phyloP scores from a whole-genome alignment of 2,329 filamentous ascomycete genomes.

The Canariomyces notabilis region DNA sequence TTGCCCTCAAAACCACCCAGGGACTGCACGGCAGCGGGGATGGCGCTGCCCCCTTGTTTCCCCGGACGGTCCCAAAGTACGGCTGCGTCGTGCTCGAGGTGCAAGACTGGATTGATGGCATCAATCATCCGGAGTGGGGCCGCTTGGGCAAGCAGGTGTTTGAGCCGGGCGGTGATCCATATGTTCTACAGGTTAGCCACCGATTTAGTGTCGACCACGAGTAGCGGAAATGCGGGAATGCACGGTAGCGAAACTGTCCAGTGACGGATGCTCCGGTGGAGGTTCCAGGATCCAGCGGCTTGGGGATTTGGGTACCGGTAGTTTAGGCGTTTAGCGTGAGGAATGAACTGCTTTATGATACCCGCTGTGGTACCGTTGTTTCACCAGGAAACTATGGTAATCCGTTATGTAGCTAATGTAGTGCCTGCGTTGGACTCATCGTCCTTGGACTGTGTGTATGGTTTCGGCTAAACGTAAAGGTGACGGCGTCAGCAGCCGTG shows the following conservation, averaged over 20 bases:
- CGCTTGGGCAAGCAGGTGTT: conserved; percentile 58
- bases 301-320: neutral
- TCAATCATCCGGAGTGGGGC: conserved; percentile 88
- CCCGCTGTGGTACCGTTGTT: neutral
- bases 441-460: no score
- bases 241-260: neutral
- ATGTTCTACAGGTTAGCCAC: conserved; percentile 59
- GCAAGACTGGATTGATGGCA: conserved; percentile 88
- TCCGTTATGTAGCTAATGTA: no score
- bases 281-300: neutral
- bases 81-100: conserved; percentile 89
- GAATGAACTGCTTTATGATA: neutral
- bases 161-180: conserved; percentile 54
- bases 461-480: no score
- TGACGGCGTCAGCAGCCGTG: no score
- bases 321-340: neutral
- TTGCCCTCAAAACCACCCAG: conserved; percentile 66
- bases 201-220: conserved; percentile 50
- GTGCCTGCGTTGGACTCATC: no score
- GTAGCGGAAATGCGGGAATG: no score
- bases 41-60: conserved; percentile 34
- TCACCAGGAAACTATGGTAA: no score
- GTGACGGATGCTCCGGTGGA: neutral
- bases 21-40: conserved; percentile 51
- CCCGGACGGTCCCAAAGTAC: conserved; percentile 64